Conservation (phyloP, 2,329 filamentous ascomycete species). For the Ceratocystis harringtonii region DNA sequence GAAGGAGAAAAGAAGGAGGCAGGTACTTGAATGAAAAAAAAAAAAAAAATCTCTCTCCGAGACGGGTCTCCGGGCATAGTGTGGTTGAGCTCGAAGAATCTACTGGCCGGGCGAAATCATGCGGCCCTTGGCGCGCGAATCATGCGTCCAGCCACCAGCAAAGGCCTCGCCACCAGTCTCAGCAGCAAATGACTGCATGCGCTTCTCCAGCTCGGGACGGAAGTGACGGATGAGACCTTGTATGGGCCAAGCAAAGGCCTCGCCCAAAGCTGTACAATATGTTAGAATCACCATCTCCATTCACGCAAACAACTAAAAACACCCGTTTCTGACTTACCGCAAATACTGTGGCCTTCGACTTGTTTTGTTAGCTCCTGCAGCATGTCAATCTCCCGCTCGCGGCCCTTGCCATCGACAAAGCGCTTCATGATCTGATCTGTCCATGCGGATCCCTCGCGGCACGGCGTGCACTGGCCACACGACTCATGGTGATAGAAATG, state of each 20-base stretch:
- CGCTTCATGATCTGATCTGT: slow-evolving; percentile 97
- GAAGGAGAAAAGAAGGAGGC: background rate
- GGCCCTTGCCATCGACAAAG: slow-evolving; percentile 80
- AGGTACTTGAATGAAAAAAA: background rate
- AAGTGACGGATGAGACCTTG: slow-evolving; percentile 98
- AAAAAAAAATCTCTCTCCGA: background rate
- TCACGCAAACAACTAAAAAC: background rate
- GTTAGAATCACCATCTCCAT: background rate
- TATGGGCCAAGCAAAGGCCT: slow-evolving; percentile 97
- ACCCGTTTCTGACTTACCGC: slow-evolving; percentile 44
- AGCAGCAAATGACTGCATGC: slow-evolving; percentile 67
- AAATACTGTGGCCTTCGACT: slow-evolving; percentile 98
- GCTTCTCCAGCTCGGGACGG: slow-evolving; percentile 82
- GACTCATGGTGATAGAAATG: slow-evolving; percentile 98
- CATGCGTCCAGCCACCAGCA: slow-evolving; percentile 76
- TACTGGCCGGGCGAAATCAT: slow-evolving; percentile 85
- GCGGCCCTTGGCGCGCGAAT: slow-evolving; percentile 61
- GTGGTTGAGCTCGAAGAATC: slow-evolving; percentile 20
- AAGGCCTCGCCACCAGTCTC: slow-evolving; percentile 58
- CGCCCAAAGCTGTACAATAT: slow-evolving; percentile 53
- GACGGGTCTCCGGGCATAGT: too few relatives aligned
- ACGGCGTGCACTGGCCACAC: slow-evolving; percentile 98
- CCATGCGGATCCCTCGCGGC: slow-evolving; percentile 97
- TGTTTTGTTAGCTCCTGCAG: slow-evolving; percentile 98
- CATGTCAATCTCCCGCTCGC: slow-evolving; percentile 95